Conservation (phyloP, 805 yeast genomes). For the Grigorovia jiainica region DNA sequence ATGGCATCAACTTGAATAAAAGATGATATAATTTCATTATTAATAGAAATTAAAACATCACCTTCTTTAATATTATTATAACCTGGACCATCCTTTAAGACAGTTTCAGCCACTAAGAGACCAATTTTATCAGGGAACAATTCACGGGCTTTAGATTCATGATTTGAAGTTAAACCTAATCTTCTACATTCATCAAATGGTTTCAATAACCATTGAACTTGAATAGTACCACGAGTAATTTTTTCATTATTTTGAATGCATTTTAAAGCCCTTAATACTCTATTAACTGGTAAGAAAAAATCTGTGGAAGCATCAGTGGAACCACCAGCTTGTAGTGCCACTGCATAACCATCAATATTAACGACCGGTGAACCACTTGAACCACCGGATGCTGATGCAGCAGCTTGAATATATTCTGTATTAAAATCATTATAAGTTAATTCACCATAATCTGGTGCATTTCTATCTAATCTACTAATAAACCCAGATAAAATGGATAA, state of each 20-base stretch:
- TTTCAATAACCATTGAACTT: slow-evolving; percentile 76
- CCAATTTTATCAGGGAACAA: slow-evolving; percentile 70
- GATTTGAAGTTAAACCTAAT: slow-evolving; percentile 67
- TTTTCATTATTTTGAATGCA: slow-evolving; percentile 54
- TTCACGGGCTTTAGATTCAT: slow-evolving; percentile 60
- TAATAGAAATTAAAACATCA: slow-evolving; percentile 68
- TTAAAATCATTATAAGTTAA: slow-evolving; percentile 86
- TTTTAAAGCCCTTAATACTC: slow-evolving; percentile 72
- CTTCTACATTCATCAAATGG: slow-evolving; percentile 89
- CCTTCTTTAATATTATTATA: slow-evolving; percentile 69
- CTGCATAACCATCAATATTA: slow-evolving; percentile 74
- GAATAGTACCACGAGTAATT: slow-evolving; percentile 84
- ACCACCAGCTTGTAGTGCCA: slow-evolving; percentile 93
- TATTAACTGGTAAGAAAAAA: slow-evolving; percentile 76
- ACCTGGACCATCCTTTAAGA: slow-evolving; percentile 81
- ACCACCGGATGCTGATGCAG: slow-evolving; percentile 93
- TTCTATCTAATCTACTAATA: slow-evolving; percentile 69
- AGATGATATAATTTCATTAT: slow-evolving; percentile 52
- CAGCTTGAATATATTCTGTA: slow-evolving; percentile 91
- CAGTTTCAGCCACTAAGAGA: slow-evolving; percentile 69
- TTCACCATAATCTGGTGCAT: slow-evolving; percentile 89
- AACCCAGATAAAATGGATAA: slow-evolving; percentile 82
- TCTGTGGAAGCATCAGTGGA: slow-evolving; percentile 86
- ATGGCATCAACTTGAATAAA: slow-evolving; percentile 79
- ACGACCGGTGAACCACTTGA: slow-evolving; percentile 97